Percentiles rank a stretch among this genome's conserved stretches.
Evolutionary conservation across 495 filamentous ascomycete genomes (phyloP).

Genomic region (Parachaetomium inaequale): DNA sequence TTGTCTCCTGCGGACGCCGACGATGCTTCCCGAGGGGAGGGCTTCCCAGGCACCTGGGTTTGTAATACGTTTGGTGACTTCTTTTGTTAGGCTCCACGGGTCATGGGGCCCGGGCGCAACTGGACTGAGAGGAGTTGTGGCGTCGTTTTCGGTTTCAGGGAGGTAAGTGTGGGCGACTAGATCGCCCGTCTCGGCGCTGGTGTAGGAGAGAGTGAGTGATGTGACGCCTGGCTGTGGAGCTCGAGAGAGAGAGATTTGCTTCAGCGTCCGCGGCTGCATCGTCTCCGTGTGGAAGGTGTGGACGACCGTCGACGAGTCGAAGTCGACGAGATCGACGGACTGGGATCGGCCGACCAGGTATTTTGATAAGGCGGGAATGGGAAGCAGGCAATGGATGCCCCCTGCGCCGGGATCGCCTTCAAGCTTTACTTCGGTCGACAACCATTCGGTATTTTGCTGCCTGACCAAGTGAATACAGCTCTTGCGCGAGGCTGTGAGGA

Average conservation of each 20-base stretch:
- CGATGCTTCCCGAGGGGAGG: conserved; percentile 45
- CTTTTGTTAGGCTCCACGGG: conserved; percentile 41
- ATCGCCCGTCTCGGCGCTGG: conserved; percentile 47
- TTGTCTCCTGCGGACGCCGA: conserved; percentile 42
- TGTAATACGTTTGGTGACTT: conserved; percentile 35
- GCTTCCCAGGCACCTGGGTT: conserved; percentile 51
- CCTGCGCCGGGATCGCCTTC: conserved; percentile 24
- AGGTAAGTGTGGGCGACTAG: conserved; percentile 55
- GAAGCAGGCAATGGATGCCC: conserved; percentile 39
- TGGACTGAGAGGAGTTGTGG: conserved; percentile 39
- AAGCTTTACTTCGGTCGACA: conserved; percentile 38
- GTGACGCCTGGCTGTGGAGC: conserved; percentile 45
- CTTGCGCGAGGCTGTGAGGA: conserved; percentile 42
- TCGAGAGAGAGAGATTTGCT: conserved; percentile 47
- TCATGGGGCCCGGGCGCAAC: conserved; percentile 22
- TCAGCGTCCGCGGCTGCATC: conserved; percentile 51
- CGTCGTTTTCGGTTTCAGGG: conserved; percentile 43
- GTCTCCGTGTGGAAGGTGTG: conserved; percentile 55
- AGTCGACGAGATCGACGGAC: conserved; percentile 53
- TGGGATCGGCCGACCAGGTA: conserved; percentile 46
- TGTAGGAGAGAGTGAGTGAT: conserved; percentile 54
- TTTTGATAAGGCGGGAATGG: conserved; percentile 43
- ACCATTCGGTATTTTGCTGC: conserved; percentile 37
- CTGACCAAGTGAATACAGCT: conserved; percentile 46
- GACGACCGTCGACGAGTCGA: conserved; percentile 47